Percentiles rank a stretch among this genome's conserved stretches.
These are phyloP conservation scores for Lepidium aucheri DNA, from an alignment of 345 rosid species.

Conservation along the genomic window DNA sequence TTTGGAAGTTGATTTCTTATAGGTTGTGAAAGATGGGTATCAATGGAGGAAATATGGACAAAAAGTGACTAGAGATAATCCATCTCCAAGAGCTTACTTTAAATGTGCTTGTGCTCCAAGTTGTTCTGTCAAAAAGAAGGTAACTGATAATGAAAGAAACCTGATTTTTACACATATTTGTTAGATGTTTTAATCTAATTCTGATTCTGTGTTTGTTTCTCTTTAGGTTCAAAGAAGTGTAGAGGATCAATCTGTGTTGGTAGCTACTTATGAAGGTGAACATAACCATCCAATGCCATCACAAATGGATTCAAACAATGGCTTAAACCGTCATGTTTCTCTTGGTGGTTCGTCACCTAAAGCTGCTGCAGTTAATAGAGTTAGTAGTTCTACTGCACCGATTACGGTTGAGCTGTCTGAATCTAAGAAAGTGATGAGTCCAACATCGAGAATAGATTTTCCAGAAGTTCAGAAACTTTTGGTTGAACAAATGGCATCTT, in stretches of 20 bases:
- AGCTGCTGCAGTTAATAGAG: constrained; percentile 36
- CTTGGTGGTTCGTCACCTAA: constrained; percentile 22
- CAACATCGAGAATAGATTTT: constrained; percentile 39
- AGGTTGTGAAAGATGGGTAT: constrained; percentile 96
- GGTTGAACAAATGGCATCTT: constrained; percentile 95
- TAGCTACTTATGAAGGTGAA: constrained; percentile 96
- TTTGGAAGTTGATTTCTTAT: constrained; percentile 2
- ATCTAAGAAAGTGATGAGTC: constrained; percentile 19
- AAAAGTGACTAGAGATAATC: constrained; percentile 97
- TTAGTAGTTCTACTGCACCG: constrained; percentile 38
- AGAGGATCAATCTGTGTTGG: constrained; percentile 77
- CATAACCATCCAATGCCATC: constrained; percentile 86
- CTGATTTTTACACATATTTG: background rate
- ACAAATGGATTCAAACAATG: constrained; percentile 45
- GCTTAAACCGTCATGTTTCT: constrained; percentile 34
- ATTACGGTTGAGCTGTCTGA: constrained; percentile 21
- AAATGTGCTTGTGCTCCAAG: constrained; percentile 93
- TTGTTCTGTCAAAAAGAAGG: constrained; percentile 99
- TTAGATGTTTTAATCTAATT: constrained; percentile 2
- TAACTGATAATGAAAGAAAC: background rate
- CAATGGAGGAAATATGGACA: constrained; percentile 99
- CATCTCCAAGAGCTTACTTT: constrained; percentile 97
- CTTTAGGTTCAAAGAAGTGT: constrained; percentile 87
- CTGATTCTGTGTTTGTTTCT: background rate
- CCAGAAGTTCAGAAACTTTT: constrained; percentile 57